Percentiles rank a stretch among this genome's conserved stretches.
phyloP scores from a whole-genome alignment of 768 basidiomycete genomes.

The Basidioascus undulatus region DNA sequence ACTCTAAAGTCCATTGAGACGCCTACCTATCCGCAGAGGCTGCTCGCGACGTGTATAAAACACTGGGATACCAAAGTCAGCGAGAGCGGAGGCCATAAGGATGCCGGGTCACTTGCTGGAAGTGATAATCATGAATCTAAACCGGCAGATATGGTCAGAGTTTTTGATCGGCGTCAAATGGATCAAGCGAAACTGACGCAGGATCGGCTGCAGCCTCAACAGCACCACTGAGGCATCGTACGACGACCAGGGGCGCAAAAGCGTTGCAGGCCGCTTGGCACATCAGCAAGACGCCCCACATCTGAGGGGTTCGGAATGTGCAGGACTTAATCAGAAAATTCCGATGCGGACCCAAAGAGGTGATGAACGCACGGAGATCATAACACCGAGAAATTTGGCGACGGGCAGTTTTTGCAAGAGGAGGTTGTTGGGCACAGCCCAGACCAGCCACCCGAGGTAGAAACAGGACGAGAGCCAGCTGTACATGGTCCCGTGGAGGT shows the following conservation, averaged over 20 bases:
- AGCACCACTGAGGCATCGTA: constrained; percentile 3
- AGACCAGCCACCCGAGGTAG: constrained; percentile 7
- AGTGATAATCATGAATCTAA: constrained; percentile 1
- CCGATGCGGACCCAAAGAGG: no score
- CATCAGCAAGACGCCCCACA: constrained; percentile 7
- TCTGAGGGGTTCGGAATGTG: no score
- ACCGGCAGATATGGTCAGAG: background rate
- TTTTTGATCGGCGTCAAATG: background rate
- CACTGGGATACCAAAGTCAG: no score
- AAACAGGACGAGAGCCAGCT: constrained; percentile 1
- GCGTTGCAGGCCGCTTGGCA: constrained; percentile 1
- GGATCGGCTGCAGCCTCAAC: constrained; percentile 9
- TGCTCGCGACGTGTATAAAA: constrained; percentile 1
- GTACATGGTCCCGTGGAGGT: constrained; percentile 5
- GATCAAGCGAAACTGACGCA: background rate
- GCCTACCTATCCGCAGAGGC: constrained; percentile 4
- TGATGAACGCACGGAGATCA: no score
- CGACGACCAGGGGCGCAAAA: constrained; percentile 2
- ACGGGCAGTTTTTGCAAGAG: constrained; percentile 5
- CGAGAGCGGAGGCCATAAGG: no score
- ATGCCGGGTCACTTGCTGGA: no score
- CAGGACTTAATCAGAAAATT: no score
- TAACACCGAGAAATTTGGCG: constrained; percentile 2
- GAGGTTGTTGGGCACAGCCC: constrained; percentile 8
- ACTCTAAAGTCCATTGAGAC: no score